Conservation (phyloP, 176 grass and related monocot genomes). For the Olyra latifolia region DNA sequence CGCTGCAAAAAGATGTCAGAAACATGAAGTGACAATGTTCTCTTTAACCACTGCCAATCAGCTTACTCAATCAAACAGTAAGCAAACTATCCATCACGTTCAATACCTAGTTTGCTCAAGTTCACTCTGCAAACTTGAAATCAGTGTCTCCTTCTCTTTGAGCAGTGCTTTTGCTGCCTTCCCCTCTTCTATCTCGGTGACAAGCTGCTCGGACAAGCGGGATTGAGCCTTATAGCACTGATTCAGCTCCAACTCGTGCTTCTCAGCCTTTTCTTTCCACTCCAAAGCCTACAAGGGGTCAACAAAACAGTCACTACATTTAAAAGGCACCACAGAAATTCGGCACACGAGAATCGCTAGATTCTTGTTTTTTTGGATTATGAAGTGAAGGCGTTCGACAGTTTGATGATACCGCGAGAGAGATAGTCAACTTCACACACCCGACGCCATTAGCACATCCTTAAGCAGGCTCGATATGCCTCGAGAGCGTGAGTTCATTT, state of each 20-base stretch:
- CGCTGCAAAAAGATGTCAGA: constrained; percentile 44
- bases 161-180: constrained; percentile 61
- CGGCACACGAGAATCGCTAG: background rate
- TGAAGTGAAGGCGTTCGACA: background rate
- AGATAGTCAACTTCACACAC: background rate
- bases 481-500: background rate
- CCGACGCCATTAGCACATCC: background rate
- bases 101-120: constrained; percentile 68
- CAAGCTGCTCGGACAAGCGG: constrained; percentile 71
- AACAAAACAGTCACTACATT: constrained; percentile 10
- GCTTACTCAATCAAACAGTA: constrained; percentile 18
- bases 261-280: constrained; percentile 96
- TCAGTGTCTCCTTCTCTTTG: constrained; percentile 72
- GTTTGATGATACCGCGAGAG: background rate
- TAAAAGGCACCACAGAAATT: constrained; percentile 9
- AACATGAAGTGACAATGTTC: constrained; percentile 14
- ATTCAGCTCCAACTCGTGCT: constrained; percentile 77
- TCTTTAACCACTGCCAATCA: constrained; percentile 17
- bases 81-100: constrained; percentile 26
- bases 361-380: background rate
- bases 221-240: constrained; percentile 91
- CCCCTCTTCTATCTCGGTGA: constrained; percentile 64
- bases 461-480: background rate
- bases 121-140: constrained; percentile 57
- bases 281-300: constrained; percentile 57